These are phyloP conservation scores for Glaciozyma martinii DNA, from an alignment of 768 basidiomycete species.

Conservation along the genomic window DNA sequence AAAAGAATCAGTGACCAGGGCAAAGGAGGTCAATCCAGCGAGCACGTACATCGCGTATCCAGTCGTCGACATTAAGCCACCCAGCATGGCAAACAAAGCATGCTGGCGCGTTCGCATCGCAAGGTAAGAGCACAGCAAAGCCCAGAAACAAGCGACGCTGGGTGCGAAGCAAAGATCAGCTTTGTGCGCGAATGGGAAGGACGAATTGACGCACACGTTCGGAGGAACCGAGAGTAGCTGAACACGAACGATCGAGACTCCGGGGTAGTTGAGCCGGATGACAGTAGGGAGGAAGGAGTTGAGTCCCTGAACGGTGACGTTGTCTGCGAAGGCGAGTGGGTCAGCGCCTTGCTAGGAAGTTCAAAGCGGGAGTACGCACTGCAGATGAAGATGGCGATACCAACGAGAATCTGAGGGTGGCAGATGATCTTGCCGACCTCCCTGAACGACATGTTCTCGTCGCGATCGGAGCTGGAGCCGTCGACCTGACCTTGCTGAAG, in stretches of 20 bases:
- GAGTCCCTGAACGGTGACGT: slow-evolving; percentile 48
- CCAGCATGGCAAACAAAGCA: neutral
- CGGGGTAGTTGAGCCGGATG: slow-evolving; percentile 40
- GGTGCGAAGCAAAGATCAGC: neutral
- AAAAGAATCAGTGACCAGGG: too few species aligned
- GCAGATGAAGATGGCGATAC: slow-evolving; percentile 1
- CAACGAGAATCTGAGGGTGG: neutral
- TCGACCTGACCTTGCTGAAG: slow-evolving; percentile 46
- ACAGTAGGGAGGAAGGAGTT: slow-evolving; percentile 78
- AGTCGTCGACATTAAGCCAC: neutral
- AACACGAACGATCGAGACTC: neutral
- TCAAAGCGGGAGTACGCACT: neutral
- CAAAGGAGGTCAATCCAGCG: too few species aligned
- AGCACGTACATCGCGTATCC: slow-evolving; percentile 1
- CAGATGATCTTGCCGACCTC: slow-evolving; percentile 42
- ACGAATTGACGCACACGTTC: neutral
- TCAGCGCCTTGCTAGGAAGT: too few species aligned
- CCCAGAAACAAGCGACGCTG: neutral
- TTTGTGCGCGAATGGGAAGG: neutral
- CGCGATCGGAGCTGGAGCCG: slow-evolving; percentile 58
- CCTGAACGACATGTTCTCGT: slow-evolving; percentile 51
- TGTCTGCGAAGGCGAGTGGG: neutral
- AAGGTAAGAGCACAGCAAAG: neutral
- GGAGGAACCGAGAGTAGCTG: neutral
- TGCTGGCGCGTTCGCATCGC: neutral